Evolutionary conservation across 2,329 filamentous ascomycete species (phyloP).

Genomic region (Proliferodiscus dingleyae): DNA sequence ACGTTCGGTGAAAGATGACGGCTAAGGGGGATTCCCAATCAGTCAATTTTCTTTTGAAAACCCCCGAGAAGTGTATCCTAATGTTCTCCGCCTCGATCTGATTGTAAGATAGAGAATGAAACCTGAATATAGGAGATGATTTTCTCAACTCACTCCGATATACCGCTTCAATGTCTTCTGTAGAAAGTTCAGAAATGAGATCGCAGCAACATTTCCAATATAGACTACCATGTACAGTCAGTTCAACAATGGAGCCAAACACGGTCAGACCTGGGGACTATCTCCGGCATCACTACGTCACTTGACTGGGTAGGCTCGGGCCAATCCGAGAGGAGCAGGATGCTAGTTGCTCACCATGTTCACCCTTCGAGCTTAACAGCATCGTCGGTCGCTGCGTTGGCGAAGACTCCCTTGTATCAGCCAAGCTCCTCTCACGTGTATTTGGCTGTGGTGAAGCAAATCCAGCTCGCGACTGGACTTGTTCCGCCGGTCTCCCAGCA

Average conservation of each 20-base stretch:
- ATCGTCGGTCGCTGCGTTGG: background rate
- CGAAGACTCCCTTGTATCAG: background rate
- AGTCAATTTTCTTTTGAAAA: too few species aligned
- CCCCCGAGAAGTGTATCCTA: too few species aligned
- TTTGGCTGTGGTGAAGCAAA: background rate
- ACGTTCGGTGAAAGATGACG: slow-evolving; percentile 9
- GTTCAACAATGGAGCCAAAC: background rate
- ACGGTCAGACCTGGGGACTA: too few species aligned
- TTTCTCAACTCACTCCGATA: slow-evolving; percentile 5
- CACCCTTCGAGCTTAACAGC: background rate
- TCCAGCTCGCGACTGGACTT: background rate
- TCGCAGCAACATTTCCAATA: slow-evolving; percentile 13
- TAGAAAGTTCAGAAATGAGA: slow-evolving; percentile 13
- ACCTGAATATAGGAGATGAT: too few species aligned
- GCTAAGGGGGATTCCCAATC: background rate
- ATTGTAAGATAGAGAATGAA: too few species aligned
- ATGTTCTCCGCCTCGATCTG: too few species aligned
- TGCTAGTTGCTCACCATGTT: background rate
- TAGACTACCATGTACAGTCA: slow-evolving; percentile 10
- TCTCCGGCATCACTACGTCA: background rate
- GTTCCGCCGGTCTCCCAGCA: background rate
- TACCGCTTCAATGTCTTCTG: slow-evolving; percentile 10
- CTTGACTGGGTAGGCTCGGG: background rate
- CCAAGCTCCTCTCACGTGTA: background rate
- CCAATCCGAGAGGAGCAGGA: background rate